Base-by-base conservation (phyloP, 495 filamentous ascomycete genomes). In the Cetradonia linearis region DNA sequence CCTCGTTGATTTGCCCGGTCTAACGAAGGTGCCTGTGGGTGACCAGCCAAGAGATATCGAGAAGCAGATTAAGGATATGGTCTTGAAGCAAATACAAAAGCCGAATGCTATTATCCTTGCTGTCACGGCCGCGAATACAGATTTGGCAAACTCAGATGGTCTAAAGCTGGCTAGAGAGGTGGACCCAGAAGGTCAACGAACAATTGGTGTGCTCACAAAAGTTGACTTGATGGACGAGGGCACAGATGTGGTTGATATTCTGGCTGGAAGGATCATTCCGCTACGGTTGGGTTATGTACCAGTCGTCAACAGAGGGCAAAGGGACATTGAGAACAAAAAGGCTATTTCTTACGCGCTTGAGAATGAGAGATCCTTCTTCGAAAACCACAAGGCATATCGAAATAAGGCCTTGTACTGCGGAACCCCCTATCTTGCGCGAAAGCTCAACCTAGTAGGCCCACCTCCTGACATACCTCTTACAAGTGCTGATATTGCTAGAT, bases 191-290 rank as follows among this genome's bases (percentile, higher is more conserved):
- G 94, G 92, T 64, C 94, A 97, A 75, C 83, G 94, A 68, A 99
- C 94, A 27, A 99, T 99, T 63, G 94, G 94, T 78, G 94, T 99
- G 65, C 81, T 99, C 68, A 97, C 92, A 59, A 99, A 99, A 79
- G 91, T 99, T 56, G 94, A 99, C 73, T 76, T 99, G 72, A 99
- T 99, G 94, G 94, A 99, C 74, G 91, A 96, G 33, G 94, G 94
- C 40, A 99, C 94, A 38, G 94, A 99, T 70, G 94, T 99, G 20
- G 93, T 99, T 65, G 94, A 99, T 77, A 99, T 99, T 77, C 82
- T 99, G 67, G 93, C 94, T 67, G 94, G 94, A 60, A 87, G 94
- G 69, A 93, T 99, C 73, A 97, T 99, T 70, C 94, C 94, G 20
- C 71, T 99, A 65, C 86, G 94, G 60, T 73, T 99, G 61, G 94